Evolutionary conservation across 768 basidiomycete genomes (phyloP), one percentile per base, ranked within the genome.

Genomic region (Lactifluus piperatus): DNA sequence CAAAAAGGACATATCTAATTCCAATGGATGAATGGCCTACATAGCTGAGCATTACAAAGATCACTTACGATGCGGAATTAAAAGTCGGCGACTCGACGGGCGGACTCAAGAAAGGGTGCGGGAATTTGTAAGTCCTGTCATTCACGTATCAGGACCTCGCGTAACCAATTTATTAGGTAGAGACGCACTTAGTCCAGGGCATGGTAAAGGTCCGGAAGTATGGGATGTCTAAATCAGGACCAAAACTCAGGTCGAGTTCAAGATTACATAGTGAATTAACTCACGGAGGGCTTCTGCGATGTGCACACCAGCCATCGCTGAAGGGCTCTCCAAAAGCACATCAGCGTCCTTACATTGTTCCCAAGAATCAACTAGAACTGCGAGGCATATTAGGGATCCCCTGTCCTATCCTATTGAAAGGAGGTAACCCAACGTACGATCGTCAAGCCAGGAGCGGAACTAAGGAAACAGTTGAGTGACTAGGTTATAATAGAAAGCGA

Each of bases 221-320:
- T 0, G 85, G 84, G 47, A 86, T 84, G 44, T 76, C 76, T 76
- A 57, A 18, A 8, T 54, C 14, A 57, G 51, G 58, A 37, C 63
- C 30, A 22, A 53, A 27, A 14, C 44, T 51, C 24, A 13, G 36
- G 14, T 34, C 24, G n/a, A 49, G 27, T 3, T 11, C 10, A 10
- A 20, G 32, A 24, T 51, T 37, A 18, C 27, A 29, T 32, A 46
- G 30, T 20, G 13, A 41, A 10, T 30, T 13, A 36, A 74, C 76
- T 54, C 56, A 80, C 81, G 73, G 16, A 85, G 71, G 4, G 81
- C 82, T 69, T 87, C 85, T 10, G 85, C 82, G 58, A 87, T 85
- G 67, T 87, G 85, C 3, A 86, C 79, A 43, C 85, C 85, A 4
- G 82, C 80, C 82, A 86, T 84, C 1, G 83, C 81, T 3, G 82